Base-by-base conservation (phyloP, 192 early-diverging fungal genomes). In the Podila epicladia region DNA sequence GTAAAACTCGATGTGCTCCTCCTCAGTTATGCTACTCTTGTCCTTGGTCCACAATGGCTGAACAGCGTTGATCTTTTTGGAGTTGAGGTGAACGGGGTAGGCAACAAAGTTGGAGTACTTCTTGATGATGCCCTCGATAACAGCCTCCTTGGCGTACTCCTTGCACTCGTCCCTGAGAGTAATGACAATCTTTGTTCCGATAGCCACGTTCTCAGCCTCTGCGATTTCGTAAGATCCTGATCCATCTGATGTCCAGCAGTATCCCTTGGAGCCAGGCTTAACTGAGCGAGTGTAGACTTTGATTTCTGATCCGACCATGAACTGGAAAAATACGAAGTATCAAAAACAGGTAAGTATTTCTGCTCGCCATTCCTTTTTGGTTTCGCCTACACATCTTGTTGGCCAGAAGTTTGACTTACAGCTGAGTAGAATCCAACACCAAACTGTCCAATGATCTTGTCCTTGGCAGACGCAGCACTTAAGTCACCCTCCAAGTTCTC, bases 361-460 rank as follows among this genome's bases (percentile, higher is more conserved):
- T 45, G 13, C 19, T 57, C 59, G 4, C 24, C 3, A 20, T 33
- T 32, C 31, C 2, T 17, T 62, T 19, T 26, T 33, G 35, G 31
- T 20, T 41, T 64, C 11, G 28, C 11, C 32, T 20, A 3, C 57
- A 22, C 12, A 28, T 22, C 20, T 17, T 58, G 5, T 58, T 58
- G 20, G 62, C 64, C 62, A 33, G 85, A 80, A 38, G 8, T 13
- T 9, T 26, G 59, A 38, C 67, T 60, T 71, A 76, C 74, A 20
- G 77, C 77, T 22, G 87, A 89, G 64, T 89, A 89, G 68, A 90
- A 91, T 35, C 90, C 90, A 37, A 95, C 93, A 86, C 95, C 95
- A 79, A 96, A 96, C 72, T 96, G 93, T 67, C 95, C 95, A 87
- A 94, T 95, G 73, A 96, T 88, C 67, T 85, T 87, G 33, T 95